A percentile compares a stretch with the other conserved stretches of the same genome.
Conservation (phyloP, 2,329 filamentous ascomycete genomes). For the Aspergillus sp. region DNA sequence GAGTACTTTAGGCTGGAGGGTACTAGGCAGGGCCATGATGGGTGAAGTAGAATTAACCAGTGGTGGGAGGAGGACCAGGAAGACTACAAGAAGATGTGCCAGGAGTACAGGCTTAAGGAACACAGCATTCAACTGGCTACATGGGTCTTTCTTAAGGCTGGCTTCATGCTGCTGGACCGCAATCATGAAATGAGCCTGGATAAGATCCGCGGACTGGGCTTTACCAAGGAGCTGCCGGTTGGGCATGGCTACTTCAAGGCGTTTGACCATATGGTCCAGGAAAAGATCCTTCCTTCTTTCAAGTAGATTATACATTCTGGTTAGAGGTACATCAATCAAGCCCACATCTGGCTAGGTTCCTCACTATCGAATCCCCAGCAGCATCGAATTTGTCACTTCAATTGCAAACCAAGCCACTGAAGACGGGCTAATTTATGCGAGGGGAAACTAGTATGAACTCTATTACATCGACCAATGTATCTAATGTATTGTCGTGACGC, state of each 20-base stretch:
- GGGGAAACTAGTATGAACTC: too few relatives aligned
- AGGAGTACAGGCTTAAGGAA: slow-evolving; percentile 15
- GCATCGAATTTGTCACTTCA: too few relatives aligned
- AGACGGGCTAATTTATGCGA: too few relatives aligned
- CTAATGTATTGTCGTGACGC: too few relatives aligned
- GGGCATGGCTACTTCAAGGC: slow-evolving; percentile 16
- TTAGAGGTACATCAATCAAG: too few relatives aligned
- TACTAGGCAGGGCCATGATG: neutral
- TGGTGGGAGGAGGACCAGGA: slow-evolving; percentile 21
- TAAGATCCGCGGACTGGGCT: slow-evolving; percentile 23
- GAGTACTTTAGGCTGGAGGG: slow-evolving; percentile 24
- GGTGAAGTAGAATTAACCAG: slow-evolving; percentile 16
- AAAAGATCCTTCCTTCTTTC: slow-evolving; percentile 5
- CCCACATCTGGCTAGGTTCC: too few relatives aligned
- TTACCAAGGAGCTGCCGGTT: slow-evolving; percentile 21
- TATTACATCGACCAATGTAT: too few relatives aligned
- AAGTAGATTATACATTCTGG: too few relatives aligned
- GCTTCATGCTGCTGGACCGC: slow-evolving; percentile 17
- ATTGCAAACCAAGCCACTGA: too few relatives aligned
- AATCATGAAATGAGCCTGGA: slow-evolving; percentile 22
- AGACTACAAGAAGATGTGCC: slow-evolving; percentile 21
- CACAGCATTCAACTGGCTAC: neutral
- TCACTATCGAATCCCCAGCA: too few relatives aligned
- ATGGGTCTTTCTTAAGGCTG: slow-evolving; percentile 19
- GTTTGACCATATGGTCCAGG: slow-evolving; percentile 11